These are phyloP conservation scores for Mycena albidolilacea DNA, from an alignment of 768 basidiomycete species.

Conservation along the genomic window DNA sequence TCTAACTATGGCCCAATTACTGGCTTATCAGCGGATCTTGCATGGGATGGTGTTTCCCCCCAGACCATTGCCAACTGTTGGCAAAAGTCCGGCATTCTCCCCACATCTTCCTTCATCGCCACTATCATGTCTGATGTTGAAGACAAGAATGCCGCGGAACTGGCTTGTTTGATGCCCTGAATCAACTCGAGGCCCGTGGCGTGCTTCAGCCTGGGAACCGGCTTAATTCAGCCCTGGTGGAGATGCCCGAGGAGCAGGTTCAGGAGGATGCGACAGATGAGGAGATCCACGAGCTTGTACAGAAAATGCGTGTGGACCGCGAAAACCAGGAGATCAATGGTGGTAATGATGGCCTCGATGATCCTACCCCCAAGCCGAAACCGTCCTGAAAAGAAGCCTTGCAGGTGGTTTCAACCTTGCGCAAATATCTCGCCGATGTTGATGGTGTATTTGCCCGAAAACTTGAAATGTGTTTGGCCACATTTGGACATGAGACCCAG, in stretches of 20 bases:
- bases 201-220: not conserved
- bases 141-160: not conserved
- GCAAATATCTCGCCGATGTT: not conserved
- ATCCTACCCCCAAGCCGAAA: not conserved
- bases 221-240: not conserved
- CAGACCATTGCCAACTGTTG: constrained; percentile 54
- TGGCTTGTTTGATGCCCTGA: not conserved
- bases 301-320: not conserved
- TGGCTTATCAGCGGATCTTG: constrained; percentile 48
- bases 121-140: too few species aligned
- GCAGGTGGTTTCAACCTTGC: not conserved
- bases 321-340: not conserved
- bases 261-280: constrained; percentile 5
- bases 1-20: too few species aligned
- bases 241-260: not conserved
- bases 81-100: constrained; percentile 49
- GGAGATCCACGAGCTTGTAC: not conserved
- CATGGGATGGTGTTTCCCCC: constrained; percentile 52
- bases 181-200: not conserved
- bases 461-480: constrained; percentile 3
- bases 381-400: not conserved
- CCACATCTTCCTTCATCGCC: not conserved
- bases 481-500: constrained; percentile 2
- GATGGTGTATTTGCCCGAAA: not conserved
- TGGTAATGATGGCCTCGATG: not conserved